Evolutionary conservation across 805 yeast species (phyloP).

Genomic region (Candida piceae): DNA sequence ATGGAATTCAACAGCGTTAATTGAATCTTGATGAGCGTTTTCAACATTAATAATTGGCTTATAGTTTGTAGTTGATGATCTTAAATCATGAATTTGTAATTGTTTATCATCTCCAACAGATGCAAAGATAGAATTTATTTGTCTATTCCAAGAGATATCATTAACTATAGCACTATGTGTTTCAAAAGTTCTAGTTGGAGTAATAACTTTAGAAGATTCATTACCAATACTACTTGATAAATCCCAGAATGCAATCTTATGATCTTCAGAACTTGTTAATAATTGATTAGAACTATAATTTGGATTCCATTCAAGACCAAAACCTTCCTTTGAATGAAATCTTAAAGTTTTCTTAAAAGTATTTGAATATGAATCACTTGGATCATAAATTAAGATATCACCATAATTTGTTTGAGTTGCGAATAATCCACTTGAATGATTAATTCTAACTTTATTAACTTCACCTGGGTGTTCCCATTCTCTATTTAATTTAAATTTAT

Average conservation of each 20-base stretch:
- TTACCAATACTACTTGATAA: constrained; percentile 24
- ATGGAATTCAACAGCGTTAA: constrained; percentile 66
- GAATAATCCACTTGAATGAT: constrained; percentile 42
- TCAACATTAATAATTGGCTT: constrained; percentile 41
- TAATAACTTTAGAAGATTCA: constrained; percentile 5
- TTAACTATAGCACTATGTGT: constrained; percentile 57
- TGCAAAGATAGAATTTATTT: constrained; percentile 46
- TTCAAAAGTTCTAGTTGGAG: constrained; percentile 45
- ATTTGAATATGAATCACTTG: constrained; percentile 14
- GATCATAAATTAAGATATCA: constrained; percentile 40
- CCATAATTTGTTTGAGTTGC: constrained; percentile 56
- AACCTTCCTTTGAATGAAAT: constrained; percentile 63
- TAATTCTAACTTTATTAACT: constrained; percentile 55
- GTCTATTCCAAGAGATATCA: constrained; percentile 57
- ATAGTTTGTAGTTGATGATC: constrained; percentile 29
- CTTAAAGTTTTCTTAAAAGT: constrained; percentile 31
- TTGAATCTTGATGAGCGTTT: constrained; percentile 53
- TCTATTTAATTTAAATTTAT: constrained; percentile 39
- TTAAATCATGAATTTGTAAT: constrained; percentile 56
- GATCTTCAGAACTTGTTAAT: constrained; percentile 63
- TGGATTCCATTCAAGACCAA: constrained; percentile 65
- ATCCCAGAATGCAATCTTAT: constrained; percentile 70
- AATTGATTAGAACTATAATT: constrained; percentile 35
- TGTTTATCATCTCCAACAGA: constrained; percentile 67
- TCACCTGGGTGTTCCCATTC: constrained; percentile 64